These are phyloP conservation scores for Coemansia sp. DNA, from an alignment of 192 early-diverging fungal genomes.

Conservation along the genomic window DNA sequence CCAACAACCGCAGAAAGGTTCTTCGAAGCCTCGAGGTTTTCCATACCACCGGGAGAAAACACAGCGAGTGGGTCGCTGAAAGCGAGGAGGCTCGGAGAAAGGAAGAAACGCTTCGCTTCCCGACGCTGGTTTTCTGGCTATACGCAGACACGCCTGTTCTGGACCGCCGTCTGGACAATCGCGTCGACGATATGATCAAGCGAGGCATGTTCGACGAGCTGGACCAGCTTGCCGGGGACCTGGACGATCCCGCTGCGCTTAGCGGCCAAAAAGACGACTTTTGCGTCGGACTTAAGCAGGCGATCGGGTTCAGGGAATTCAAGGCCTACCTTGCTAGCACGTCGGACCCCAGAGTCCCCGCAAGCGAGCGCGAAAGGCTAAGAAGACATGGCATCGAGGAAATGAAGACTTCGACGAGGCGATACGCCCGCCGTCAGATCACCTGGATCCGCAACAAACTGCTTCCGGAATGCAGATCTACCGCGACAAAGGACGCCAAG, in stretches of 20 bases:
- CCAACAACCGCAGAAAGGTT: constrained; percentile 83
- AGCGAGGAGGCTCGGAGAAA: constrained; percentile 57
- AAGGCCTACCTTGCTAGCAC: constrained; percentile 59
- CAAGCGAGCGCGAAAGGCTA: constrained; percentile 29
- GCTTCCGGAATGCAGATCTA: constrained; percentile 40
- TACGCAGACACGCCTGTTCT: constrained; percentile 67
- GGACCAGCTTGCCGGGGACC: constrained; percentile 30
- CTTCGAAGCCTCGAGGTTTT: constrained; percentile 81
- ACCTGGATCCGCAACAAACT: constrained; percentile 53
- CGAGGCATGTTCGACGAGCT: constrained; percentile 58
- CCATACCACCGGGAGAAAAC: constrained; percentile 66
- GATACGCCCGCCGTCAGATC: constrained; percentile 72
- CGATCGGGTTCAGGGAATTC: constrained; percentile 87
- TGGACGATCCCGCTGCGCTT: not conserved
- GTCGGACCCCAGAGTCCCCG: not conserved
- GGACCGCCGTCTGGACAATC: constrained; percentile 73
- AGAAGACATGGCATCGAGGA: constrained; percentile 60
- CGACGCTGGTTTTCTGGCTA: constrained; percentile 83
- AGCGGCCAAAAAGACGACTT: constrained; percentile 15
- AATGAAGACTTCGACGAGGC: constrained; percentile 86
- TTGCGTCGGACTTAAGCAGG: constrained; percentile 22
- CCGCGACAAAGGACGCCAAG: constrained; percentile 20
- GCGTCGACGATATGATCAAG: constrained; percentile 85
- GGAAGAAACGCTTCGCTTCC: constrained; percentile 56
- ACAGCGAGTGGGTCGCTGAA: constrained; percentile 71